Percentiles rank a stretch among this genome's conserved stretches.
phyloP scores from a whole-genome alignment of 257 asterid genomes.

The Cinchona pubescens region DNA sequence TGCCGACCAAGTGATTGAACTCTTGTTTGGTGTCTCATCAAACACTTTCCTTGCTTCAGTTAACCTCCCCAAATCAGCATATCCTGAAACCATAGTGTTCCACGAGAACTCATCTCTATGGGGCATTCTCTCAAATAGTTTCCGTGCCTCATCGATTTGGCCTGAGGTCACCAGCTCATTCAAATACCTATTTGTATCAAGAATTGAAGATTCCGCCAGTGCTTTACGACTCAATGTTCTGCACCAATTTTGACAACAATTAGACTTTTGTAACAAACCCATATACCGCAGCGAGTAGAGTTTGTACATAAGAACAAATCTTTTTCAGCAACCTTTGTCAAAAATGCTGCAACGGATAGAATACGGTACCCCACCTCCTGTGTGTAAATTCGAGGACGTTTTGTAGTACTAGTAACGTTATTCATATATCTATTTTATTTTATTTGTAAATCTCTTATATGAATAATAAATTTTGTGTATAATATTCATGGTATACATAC shows the following conservation, averaged over 20 bases:
- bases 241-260: neutral
- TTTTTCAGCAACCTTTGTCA: neutral
- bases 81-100: constrained; percentile 67
- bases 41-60: constrained; percentile 58
- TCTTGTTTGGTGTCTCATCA: constrained; percentile 40
- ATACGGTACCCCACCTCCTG: too few relatives aligned
- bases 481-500: too few relatives aligned
- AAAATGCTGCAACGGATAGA: too few relatives aligned
- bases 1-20: constrained; percentile 70
- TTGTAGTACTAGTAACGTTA: too few relatives aligned
- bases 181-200: constrained; percentile 38
- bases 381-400: too few relatives aligned
- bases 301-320: constrained; percentile 9
- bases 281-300: neutral
- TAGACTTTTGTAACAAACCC: neutral
- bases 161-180: constrained; percentile 34
- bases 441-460: too few relatives aligned
- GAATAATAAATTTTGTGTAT: too few relatives aligned
- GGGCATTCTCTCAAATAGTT: constrained; percentile 69
- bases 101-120: constrained; percentile 61
- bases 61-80: constrained; percentile 57
- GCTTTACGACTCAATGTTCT: constrained; percentile 17
- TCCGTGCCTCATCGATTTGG: constrained; percentile 53
- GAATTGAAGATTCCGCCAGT: constrained; percentile 14
- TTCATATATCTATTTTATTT: too few relatives aligned